A percentile compares a stretch with the other conserved stretches of the same genome.
These are phyloP conservation scores for Pythium folliculosum DNA, from an alignment of 352 stramenopile species.

Conservation along the genomic window DNA sequence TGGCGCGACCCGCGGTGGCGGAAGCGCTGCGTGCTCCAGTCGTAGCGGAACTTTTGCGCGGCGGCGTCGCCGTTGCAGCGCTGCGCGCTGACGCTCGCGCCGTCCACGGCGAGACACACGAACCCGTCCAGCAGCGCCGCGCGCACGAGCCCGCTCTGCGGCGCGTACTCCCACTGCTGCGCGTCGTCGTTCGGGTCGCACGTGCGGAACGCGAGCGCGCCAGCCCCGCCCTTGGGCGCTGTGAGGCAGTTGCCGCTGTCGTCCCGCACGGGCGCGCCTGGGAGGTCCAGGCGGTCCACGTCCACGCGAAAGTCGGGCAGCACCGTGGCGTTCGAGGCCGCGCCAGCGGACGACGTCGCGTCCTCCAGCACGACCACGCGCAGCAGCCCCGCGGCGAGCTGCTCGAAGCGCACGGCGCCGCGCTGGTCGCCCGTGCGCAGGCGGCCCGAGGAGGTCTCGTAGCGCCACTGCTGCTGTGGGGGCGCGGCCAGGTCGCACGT, in stretches of 20 bases:
- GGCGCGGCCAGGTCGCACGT: conserved; percentile 2
- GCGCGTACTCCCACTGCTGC: conserved; percentile 18
- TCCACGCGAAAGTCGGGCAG: conserved; percentile 5
- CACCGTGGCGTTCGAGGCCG: background rate
- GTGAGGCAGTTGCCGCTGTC: conserved; percentile 6
- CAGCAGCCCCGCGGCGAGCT: background rate
- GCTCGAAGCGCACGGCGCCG: conserved; percentile 1
- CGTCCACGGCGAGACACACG: conserved; percentile 1
- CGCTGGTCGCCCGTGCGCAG: background rate
- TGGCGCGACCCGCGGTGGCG: conserved; percentile 3
- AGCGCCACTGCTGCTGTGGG: conserved; percentile 8
- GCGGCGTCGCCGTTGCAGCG: conserved; percentile 4
- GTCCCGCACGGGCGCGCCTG: conserved; percentile 1
- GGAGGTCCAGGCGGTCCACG: conserved; percentile 9
- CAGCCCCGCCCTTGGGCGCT: background rate
- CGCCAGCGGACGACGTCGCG: background rate
- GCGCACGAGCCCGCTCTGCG: conserved; percentile 12
- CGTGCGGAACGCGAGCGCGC: background rate
- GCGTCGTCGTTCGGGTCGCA: conserved; percentile 9
- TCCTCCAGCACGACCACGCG: conserved; percentile 1
- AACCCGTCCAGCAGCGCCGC: background rate
- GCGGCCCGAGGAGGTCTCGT: background rate
- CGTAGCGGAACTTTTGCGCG: conserved; percentile 7
- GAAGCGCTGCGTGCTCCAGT: conserved; percentile 5
- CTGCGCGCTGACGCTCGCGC: background rate